Percentiles rank a stretch among this genome's conserved stretches.
phyloP scores from a whole-genome alignment of 208 protist species.

The Leptomonas seymouri region DNA sequence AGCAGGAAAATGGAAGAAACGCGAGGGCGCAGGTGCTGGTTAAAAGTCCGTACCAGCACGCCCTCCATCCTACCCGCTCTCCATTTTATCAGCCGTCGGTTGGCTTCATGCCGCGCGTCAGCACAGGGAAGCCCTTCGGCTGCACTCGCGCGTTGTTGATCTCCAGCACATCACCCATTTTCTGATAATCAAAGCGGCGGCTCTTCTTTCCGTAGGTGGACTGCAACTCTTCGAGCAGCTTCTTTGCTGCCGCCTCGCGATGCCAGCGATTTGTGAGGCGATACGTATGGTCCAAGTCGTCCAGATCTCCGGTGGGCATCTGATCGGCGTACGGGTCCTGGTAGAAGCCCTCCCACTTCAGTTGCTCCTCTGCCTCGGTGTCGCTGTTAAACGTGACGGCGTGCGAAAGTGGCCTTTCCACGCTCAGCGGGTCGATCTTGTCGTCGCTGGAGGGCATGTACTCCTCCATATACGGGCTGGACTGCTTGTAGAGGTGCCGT shows the following conservation, averaged over 20 bases:
- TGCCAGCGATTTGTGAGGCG: constrained; percentile 89
- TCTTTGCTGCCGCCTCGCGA: constrained; percentile 87
- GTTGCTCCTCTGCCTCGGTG: constrained; percentile 82
- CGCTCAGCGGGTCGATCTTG: constrained; percentile 67
- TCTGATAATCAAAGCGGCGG: constrained; percentile 86
- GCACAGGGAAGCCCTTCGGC: constrained; percentile 86
- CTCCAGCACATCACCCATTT: constrained; percentile 91
- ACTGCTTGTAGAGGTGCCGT: constrained; percentile 57
- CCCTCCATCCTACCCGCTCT: background rate
- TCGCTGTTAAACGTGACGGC: constrained; percentile 89
- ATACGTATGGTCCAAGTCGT: constrained; percentile 83
- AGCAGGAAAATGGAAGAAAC: background rate
- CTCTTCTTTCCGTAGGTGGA: constrained; percentile 81
- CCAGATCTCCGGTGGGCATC: constrained; percentile 78
- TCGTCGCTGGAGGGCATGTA: constrained; percentile 76
- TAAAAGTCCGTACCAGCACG: no score
- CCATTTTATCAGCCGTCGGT: constrained; percentile 20
- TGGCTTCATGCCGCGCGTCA: constrained; percentile 71
- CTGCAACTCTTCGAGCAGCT: constrained; percentile 86
- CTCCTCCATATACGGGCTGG: constrained; percentile 84
- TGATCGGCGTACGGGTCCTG: constrained; percentile 84
- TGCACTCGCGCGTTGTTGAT: constrained; percentile 93
- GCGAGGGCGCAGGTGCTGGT: background rate
- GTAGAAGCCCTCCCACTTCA: constrained; percentile 92
- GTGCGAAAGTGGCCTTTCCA: constrained; percentile 85